Percentiles rank a stretch among this genome's conserved stretches.
These are phyloP conservation scores for Teratosphaeria epicoccoides DNA, from an alignment of 2,329 filamentous ascomycete species.

Conservation along the genomic window DNA sequence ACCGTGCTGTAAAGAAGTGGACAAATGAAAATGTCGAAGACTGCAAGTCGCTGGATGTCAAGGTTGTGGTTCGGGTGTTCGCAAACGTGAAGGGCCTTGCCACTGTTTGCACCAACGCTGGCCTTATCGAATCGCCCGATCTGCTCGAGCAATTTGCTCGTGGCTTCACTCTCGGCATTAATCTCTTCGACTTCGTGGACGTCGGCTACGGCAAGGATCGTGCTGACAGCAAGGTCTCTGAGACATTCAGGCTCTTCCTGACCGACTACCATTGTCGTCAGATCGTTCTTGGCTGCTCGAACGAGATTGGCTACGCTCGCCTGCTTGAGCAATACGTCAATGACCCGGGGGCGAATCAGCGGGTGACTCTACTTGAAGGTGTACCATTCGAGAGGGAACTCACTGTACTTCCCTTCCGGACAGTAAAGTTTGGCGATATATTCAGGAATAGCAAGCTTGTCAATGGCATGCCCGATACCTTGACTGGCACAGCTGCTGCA, in stretches of 20 bases:
- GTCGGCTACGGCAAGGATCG: constrained; percentile 49
- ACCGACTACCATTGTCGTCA: constrained; percentile 51
- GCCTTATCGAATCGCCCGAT: constrained; percentile 40
- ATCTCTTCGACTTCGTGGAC: constrained; percentile 51
- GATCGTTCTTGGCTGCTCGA: constrained; percentile 49
- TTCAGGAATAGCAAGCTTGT: constrained; percentile 35
- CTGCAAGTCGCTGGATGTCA: constrained; percentile 30
- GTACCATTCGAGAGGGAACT: constrained; percentile 46
- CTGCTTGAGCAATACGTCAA: constrained; percentile 41
- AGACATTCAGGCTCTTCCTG: constrained; percentile 44
- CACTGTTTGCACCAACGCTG: constrained; percentile 34
- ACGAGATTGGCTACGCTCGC: constrained; percentile 45
- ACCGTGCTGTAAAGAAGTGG: constrained; percentile 39
- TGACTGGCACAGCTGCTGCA: constrained; percentile 16
- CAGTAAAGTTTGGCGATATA: constrained; percentile 40
- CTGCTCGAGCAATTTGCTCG: constrained; percentile 46
- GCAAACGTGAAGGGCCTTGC: constrained; percentile 35
- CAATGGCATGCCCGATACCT: constrained; percentile 5
- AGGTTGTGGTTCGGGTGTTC: constrained; percentile 38
- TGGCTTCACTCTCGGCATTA: constrained; percentile 47
- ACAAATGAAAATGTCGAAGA: constrained; percentile 18
- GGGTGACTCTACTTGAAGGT: constrained; percentile 48
- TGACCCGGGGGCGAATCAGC: constrained; percentile 32
- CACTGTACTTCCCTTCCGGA: constrained; percentile 39
- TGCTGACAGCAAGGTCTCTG: constrained; percentile 36